These are phyloP conservation scores for Nicotiana tabacum DNA, from an alignment of 257 asterid species.

Conservation along the genomic window DNA sequence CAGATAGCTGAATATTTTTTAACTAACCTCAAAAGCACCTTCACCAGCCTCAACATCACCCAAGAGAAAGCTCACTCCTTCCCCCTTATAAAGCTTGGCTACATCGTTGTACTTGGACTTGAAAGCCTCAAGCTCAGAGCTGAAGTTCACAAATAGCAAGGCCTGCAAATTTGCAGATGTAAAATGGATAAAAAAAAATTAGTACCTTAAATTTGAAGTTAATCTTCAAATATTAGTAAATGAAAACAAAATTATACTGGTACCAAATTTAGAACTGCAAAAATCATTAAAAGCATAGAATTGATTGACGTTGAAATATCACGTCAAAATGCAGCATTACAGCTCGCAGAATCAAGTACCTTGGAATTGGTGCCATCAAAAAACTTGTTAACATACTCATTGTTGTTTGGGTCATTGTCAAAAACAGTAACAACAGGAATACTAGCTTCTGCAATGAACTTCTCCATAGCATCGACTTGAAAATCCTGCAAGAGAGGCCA, in stretches of 20 bases:
- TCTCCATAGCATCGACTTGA: constrained; percentile 54
- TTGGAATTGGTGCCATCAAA: constrained; percentile 40
- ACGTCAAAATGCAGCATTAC: background rate
- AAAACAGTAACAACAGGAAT: constrained; percentile 57
- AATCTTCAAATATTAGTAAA: background rate
- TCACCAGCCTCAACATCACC: constrained; percentile 59
- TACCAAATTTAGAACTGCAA: background rate
- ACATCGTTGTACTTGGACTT: constrained; percentile 48
- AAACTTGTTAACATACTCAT: constrained; percentile 53
- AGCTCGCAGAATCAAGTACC: constrained; percentile 32
- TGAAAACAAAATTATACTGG: background rate
- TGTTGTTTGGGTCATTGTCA: constrained; percentile 48
- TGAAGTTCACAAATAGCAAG: constrained; percentile 68
- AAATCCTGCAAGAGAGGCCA: constrained; percentile 49
- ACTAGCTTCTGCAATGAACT: constrained; percentile 48
- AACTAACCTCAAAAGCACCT: constrained; percentile 69
- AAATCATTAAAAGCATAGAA: background rate
- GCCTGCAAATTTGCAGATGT: constrained; percentile 35
- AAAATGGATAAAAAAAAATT: background rate
- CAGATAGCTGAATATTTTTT: background rate
- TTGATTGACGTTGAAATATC: background rate
- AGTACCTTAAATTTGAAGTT: background rate
- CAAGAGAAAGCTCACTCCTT: constrained; percentile 63
- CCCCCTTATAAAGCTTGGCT: constrained; percentile 57
- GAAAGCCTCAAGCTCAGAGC: constrained; percentile 51